Base-by-base conservation (phyloP, 2,329 filamentous ascomycete genomes). In the Hyphodiscus sp. region DNA sequence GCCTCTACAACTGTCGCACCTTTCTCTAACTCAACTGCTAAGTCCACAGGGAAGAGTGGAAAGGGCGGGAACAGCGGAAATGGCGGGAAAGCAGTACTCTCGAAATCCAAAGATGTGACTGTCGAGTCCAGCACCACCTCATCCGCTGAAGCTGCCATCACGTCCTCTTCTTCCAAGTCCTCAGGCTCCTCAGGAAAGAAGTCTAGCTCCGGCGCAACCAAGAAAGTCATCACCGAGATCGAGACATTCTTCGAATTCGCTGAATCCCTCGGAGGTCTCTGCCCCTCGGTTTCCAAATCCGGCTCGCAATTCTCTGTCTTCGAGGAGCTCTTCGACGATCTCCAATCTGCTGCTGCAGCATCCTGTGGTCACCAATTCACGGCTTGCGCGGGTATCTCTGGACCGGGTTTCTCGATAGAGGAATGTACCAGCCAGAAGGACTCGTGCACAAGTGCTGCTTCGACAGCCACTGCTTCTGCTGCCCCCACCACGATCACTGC, bases 241-340 rank as follows among this genome's bases (percentile, higher is more conserved):
- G 54, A 62, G 29, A 59, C 62, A 9, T 64, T 64, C 54, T 64
- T 64, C 55, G 53, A 58, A 26, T 64, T 64, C 45, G 20, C 33
- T 13, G 38, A 56, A 19, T 60, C 55, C 20, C 56, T 61, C 33
- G 62, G 62, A 16, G 59, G 58, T 20, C 56, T 59, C 16, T 55
- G 54, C 26, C 62, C 62, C 10, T 55, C 61, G 5, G 61, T 64
- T 13, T 53, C 48, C 16, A 59, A 58, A 47, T 50, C 54, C n/a
- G 54, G 54, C 2, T 41, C 55, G 15, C 49, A 46, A 8, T 64
- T 62, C 52, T 43, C 47, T 10, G 58, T 61, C 33, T 46, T 63
- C 1, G 57, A 58, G 33, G 52, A 64, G 46, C 20, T 58, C 13
- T 64, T 64, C 47, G 56, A 57, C 41, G 57, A 62, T 33, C 49